phyloP scores from a whole-genome alignment of 345 rosid species.

The Heritiera littoralis region DNA sequence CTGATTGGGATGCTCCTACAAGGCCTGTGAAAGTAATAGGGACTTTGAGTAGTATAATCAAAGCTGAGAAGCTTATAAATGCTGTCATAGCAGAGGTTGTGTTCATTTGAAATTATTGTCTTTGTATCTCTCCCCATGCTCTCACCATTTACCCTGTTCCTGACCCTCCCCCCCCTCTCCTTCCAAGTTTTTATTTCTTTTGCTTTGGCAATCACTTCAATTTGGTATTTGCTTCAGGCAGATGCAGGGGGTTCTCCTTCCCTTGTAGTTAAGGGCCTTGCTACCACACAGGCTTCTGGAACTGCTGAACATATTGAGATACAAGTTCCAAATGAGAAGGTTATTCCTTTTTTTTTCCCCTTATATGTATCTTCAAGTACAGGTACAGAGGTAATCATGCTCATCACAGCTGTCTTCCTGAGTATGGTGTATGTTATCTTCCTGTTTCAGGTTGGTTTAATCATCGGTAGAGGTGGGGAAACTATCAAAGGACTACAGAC shows the following conservation, averaged over 20 bases:
- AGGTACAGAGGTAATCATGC: too few species aligned
- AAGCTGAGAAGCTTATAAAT: constrained; percentile 80
- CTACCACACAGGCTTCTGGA: constrained; percentile 49
- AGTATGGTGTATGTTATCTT: not conserved
- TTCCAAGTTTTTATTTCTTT: not conserved
- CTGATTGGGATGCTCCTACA: constrained; percentile 65
- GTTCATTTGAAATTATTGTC: constrained; percentile 7
- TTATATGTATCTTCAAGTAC: not conserved
- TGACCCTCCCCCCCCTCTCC: not conserved
- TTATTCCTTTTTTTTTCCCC: constrained; percentile 16
- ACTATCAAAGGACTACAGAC: constrained; percentile 89
- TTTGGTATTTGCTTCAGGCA: constrained; percentile 47
- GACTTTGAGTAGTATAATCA: constrained; percentile 51
- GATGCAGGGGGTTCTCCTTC: constrained; percentile 96
- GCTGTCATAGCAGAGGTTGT: constrained; percentile 85
- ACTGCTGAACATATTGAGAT: constrained; percentile 77
- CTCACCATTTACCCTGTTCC: not conserved
- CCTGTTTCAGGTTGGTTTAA: constrained; percentile 70
- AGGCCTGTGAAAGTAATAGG: constrained; percentile 91
- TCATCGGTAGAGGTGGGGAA: constrained; percentile 93
- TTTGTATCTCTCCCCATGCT: not conserved
- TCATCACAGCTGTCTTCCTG: not conserved
- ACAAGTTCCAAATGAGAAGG: constrained; percentile 94
- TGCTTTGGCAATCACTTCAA: not conserved
- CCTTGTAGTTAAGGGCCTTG: constrained; percentile 76